Percentiles rank a stretch among this genome's conserved stretches.
Conservation (phyloP, 495 filamentous ascomycete genomes). For the Tuber umbilicatum region DNA sequence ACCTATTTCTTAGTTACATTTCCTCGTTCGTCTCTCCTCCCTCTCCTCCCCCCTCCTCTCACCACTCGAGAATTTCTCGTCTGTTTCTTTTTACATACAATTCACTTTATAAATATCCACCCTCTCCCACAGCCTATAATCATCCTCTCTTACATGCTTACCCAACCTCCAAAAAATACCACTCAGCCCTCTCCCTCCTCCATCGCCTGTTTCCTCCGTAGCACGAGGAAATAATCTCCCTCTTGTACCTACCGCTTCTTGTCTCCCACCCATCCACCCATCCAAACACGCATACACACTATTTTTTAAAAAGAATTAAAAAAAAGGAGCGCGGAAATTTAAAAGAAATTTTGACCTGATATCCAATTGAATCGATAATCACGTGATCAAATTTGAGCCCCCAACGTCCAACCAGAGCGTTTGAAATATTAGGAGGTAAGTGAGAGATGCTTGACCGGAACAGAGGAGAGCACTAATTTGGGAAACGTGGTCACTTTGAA, state of each 20-base stretch:
- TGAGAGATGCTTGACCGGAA: neutral
- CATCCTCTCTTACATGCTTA: neutral
- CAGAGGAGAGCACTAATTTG: neutral
- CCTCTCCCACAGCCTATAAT: neutral
- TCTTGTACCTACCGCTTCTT: neutral
- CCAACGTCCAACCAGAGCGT: neutral
- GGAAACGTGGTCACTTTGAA: neutral
- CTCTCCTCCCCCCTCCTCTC: neutral
- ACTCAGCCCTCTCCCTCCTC: neutral
- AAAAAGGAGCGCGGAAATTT: neutral
- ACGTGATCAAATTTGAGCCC: constrained; percentile 2
- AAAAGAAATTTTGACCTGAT: neutral
- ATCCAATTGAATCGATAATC: neutral
- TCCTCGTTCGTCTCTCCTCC: neutral
- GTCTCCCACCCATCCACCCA: neutral
- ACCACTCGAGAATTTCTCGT: neutral
- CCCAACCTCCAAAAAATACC: neutral
- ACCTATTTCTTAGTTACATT: constrained; percentile 1
- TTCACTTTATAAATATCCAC: neutral
- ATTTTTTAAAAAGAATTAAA: neutral
- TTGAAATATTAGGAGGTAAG: neutral
- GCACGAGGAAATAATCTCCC: neutral
- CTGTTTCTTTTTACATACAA: neutral
- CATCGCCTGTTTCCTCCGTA: neutral
- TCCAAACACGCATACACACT: neutral